phyloP scores from a whole-genome alignment of 352 stramenopile species.

The Plasmopara viticola region DNA sequence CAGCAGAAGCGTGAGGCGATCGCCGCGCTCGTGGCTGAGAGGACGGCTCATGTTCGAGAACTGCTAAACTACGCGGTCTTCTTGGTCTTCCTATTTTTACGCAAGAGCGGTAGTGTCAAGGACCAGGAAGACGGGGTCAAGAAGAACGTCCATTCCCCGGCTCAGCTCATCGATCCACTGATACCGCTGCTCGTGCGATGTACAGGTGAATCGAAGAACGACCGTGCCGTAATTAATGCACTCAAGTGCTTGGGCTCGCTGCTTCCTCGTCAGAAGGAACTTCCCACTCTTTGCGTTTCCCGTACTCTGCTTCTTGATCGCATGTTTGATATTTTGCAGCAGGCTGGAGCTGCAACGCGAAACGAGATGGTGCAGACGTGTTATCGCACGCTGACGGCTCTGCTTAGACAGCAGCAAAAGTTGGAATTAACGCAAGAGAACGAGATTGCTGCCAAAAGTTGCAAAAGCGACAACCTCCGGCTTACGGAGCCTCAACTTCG shows the following conservation, averaged over 20 bases:
- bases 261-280: conserved; percentile 68
- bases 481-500: conserved; percentile 68
- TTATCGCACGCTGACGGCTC: conserved; percentile 89
- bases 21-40: conserved; percentile 25
- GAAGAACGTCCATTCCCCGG: conserved; percentile 20
- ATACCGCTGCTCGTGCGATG: conserved; percentile 89
- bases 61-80: conserved; percentile 83
- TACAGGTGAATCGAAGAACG: conserved; percentile 87
- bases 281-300: conserved; percentile 84
- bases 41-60: conserved; percentile 65
- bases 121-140: conserved; percentile 12
- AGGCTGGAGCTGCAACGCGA: conserved; percentile 85
- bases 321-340: conserved; percentile 90
- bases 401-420: conserved; percentile 61
- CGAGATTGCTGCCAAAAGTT: conserved; percentile 9
- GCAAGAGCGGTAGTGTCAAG: conserved; percentile 25
- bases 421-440: conserved; percentile 28
- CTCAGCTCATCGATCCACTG: conserved; percentile 87
- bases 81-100: conserved; percentile 68
- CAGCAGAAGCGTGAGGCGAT: conserved; percentile 41
- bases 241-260: conserved; percentile 90
- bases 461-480: conserved; percentile 41
- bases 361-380: conserved; percentile 95
- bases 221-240: conserved; percentile 87
- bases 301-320: conserved; percentile 81